A percentile compares a stretch with the other conserved stretches of the same genome.
phyloP scores from a whole-genome alignment of 306 rosid genomes.

The Glycine soja region DNA sequence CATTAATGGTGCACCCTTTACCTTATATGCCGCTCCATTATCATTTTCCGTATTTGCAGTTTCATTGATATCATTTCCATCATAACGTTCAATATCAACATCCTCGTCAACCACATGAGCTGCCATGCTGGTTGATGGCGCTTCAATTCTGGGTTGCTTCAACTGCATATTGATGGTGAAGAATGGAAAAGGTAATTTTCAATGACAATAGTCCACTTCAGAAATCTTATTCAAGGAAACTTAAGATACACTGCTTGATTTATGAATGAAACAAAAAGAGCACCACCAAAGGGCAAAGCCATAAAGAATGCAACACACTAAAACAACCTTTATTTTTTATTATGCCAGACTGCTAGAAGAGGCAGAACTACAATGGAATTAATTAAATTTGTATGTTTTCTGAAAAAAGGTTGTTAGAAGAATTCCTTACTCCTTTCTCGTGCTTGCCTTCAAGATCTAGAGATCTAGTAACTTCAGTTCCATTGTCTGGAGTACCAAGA shows the following conservation, averaged over 20 bases:
- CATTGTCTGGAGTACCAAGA: constrained; percentile 43
- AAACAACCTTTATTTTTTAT: constrained; percentile 4
- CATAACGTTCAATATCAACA: constrained; percentile 72
- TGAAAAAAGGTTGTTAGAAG: constrained; percentile 49
- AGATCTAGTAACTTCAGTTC: constrained; percentile 54
- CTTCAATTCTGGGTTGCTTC: constrained; percentile 63
- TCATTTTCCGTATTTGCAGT: constrained; percentile 53
- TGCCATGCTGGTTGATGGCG: constrained; percentile 84
- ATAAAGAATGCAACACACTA: constrained; percentile 1
- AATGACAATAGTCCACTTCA: constrained; percentile 28
- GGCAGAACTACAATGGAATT: constrained; percentile 28
- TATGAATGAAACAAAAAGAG: constrained; percentile 20
- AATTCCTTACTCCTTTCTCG: constrained; percentile 59
- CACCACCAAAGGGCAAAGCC: constrained; percentile 14
- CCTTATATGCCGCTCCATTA: constrained; percentile 52
- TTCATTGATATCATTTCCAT: constrained; percentile 47
- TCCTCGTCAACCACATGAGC: constrained; percentile 83
- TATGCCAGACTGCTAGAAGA: not conserved
- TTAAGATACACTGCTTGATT: constrained; percentile 28
- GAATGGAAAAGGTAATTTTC: constrained; percentile 27
- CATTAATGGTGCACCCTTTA: constrained; percentile 46
- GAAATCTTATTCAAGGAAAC: constrained; percentile 17
- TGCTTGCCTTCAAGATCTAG: constrained; percentile 61
- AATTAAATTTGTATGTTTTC: constrained; percentile 61
- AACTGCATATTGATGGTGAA: constrained; percentile 52